Conservation (phyloP, 2,329 filamentous ascomycete genomes). For the Blumeria graminis region DNA sequence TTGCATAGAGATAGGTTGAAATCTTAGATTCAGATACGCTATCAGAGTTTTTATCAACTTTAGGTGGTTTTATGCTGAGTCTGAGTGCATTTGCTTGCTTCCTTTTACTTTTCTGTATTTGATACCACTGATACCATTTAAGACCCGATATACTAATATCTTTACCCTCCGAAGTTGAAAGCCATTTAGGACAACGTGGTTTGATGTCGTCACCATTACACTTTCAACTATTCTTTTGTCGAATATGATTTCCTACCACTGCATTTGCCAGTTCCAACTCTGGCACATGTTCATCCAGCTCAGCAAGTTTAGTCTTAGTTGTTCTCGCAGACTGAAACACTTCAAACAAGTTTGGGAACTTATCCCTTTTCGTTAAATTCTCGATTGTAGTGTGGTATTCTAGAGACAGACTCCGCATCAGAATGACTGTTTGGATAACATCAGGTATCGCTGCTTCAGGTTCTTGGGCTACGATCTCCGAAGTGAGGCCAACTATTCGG, state of each 20-base stretch:
- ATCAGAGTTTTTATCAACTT: not conserved
- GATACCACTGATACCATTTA: not conserved
- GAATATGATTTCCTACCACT: not conserved
- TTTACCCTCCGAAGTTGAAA: not conserved
- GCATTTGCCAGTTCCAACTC: not conserved
- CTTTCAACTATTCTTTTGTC: not conserved
- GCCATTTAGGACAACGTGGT: not conserved
- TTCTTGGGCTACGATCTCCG: not conserved
- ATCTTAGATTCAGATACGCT: not conserved
- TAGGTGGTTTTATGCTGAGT: not conserved
- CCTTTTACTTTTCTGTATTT: not conserved
- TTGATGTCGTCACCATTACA: not conserved
- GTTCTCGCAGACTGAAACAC: not conserved
- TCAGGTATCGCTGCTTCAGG: not conserved
- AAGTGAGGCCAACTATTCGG: no score
- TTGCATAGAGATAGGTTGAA: not conserved
- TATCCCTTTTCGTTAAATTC: not conserved
- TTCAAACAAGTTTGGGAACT: not conserved
- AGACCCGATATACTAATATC: not conserved
- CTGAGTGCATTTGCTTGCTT: not conserved
- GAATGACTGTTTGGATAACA: not conserved
- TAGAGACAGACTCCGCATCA: not conserved
- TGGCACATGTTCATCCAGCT: not conserved
- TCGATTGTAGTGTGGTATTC: not conserved
- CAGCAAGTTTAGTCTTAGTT: not conserved